These are phyloP conservation scores for Theobroma cacao DNA, from an alignment of 345 rosid genomes.

Conservation along the genomic window DNA sequence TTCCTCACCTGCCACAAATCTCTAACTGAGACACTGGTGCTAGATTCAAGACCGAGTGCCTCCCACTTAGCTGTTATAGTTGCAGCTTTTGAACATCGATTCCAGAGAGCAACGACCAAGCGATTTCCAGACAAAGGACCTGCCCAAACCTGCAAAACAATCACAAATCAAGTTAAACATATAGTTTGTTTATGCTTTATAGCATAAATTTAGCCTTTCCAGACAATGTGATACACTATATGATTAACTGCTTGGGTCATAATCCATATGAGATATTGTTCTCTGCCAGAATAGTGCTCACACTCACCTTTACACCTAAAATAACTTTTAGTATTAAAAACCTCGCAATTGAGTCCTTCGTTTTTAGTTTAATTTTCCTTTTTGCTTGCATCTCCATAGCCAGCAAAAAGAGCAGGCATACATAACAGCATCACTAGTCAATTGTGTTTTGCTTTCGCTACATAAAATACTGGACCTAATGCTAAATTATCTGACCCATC, in stretches of 20 bases:
- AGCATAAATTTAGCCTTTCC: neutral
- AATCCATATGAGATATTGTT: neutral
- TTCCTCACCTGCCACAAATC: conserved; percentile 84
- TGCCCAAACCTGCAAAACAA: conserved; percentile 72
- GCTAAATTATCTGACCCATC: conserved; percentile 72
- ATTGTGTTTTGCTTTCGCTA: too few relatives aligned
- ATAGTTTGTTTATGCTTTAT: neutral
- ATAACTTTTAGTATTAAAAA: neutral
- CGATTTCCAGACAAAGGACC: conserved; percentile 84
- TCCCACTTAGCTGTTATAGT: conserved; percentile 74
- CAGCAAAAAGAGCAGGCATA: neutral
- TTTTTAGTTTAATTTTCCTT: neutral
- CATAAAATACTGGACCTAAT: neutral
- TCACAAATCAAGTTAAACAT: neutral
- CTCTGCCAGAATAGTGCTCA: neutral
- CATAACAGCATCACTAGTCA: neutral
- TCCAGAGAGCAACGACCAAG: conserved; percentile 83
- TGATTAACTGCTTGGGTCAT: neutral
- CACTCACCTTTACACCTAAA: neutral
- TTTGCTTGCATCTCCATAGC: neutral
- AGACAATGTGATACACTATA: neutral
- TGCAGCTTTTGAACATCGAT: conserved; percentile 66
- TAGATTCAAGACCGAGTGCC: conserved; percentile 68
- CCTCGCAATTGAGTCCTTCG: neutral
- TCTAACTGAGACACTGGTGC: conserved; percentile 61